Percentiles rank a stretch among this genome's conserved stretches.
Conservation (phyloP, 2,329 filamentous ascomycete genomes). For the Colletotrichum chlorophyti region DNA sequence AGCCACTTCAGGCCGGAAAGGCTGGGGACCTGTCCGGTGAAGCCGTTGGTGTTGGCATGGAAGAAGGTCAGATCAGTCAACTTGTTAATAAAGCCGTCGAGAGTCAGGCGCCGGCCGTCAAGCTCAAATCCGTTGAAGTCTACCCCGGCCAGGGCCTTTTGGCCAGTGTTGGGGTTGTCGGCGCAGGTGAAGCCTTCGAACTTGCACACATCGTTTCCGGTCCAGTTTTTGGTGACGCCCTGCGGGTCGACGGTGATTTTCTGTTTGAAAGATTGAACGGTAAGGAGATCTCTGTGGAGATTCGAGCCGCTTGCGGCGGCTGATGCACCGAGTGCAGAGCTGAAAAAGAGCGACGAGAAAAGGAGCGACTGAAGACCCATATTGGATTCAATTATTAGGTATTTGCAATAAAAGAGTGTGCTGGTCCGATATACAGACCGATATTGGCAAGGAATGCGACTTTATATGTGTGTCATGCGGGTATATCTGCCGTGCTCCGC, state of each 20-base stretch:
- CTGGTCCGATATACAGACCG: too few relatives aligned
- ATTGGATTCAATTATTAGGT: background rate
- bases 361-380: conserved; percentile 1
- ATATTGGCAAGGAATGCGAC: too few relatives aligned
- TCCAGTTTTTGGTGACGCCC: conserved; percentile 4
- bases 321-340: conserved; percentile 1
- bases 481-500: too few relatives aligned
- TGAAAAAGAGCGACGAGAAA: conserved; percentile 17
- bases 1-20: conserved; percentile 5
- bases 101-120: background rate
- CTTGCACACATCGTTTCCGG: conserved; percentile 2
- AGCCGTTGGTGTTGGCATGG: conserved; percentile 11
- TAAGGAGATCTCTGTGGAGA: conserved; percentile 2
- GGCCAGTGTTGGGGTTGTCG: background rate
- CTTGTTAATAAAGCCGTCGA: conserved; percentile 13
- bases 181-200: conserved; percentile 6
- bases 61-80: conserved; percentile 12
- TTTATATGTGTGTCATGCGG: too few relatives aligned
- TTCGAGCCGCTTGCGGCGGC: background rate
- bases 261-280: background rate
- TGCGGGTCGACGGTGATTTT: background rate
- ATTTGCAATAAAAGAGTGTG: too few relatives aligned
- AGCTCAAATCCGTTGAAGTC: conserved; percentile 1
- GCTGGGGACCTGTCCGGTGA: conserved; percentile 6
- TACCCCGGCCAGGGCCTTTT: background rate